Conservation (phyloP, 495 filamentous ascomycete genomes). For the Elasticomyces elasticus region DNA sequence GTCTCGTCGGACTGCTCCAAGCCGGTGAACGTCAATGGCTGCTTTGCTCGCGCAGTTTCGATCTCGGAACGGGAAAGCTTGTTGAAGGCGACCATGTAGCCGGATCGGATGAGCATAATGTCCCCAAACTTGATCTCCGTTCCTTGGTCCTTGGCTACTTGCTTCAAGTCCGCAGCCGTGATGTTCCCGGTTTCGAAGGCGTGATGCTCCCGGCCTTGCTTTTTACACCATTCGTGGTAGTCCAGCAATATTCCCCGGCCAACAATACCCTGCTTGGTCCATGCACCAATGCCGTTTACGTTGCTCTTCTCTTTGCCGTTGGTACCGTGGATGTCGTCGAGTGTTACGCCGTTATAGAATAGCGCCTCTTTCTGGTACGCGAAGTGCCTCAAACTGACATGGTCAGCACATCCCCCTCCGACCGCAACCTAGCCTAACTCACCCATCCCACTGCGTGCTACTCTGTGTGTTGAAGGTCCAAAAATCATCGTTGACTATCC, state of each 20-base stretch:
- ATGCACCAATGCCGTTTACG: conserved; percentile 42
- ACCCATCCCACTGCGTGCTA: conserved; percentile 30
- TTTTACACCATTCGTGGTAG: conserved; percentile 29
- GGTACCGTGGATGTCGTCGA: conserved; percentile 44
- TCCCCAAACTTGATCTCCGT: conserved; percentile 45
- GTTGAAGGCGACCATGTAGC: conserved; percentile 37
- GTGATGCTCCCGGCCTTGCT: conserved; percentile 28
- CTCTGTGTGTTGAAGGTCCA: conserved; percentile 34
- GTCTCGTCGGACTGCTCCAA: conserved; percentile 40
- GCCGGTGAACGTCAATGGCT: conserved; percentile 39
- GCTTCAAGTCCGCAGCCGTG: conserved; percentile 37
- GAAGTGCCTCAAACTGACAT: conserved; percentile 25
- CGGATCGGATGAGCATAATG: conserved; percentile 44
- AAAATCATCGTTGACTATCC: conserved; percentile 33
- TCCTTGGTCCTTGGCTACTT: conserved; percentile 38
- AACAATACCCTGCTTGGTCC: conserved; percentile 36
- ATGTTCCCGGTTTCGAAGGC: conserved; percentile 37
- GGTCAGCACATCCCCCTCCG: too few species aligned
- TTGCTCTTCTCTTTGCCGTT: conserved; percentile 12
- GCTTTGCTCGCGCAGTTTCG: conserved; percentile 24
- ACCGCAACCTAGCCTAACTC: too few species aligned
- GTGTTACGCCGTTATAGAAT: conserved; percentile 54
- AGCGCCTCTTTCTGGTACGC: conserved; percentile 28
- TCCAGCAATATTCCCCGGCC: conserved; percentile 42
- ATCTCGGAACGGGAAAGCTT: conserved; percentile 28